Percentiles rank a stretch among this genome's conserved stretches.
phyloP scores from a whole-genome alignment of 2,329 filamentous ascomycete species.

The Tolypocladium album region DNA sequence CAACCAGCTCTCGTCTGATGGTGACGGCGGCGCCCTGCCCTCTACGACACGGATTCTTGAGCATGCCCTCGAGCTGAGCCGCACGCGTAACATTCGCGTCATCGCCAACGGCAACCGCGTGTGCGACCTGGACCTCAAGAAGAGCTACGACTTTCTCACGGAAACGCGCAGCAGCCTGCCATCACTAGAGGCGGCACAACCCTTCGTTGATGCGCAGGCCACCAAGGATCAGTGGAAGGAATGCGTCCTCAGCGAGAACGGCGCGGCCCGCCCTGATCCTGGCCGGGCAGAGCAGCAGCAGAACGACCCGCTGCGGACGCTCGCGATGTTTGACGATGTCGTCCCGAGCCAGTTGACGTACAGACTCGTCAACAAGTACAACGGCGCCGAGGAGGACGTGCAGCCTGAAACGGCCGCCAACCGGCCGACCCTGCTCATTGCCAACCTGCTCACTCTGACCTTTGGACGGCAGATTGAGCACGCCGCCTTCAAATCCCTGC shows the following conservation, averaged over 20 bases:
- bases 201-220: neutral
- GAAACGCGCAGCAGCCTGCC: neutral
- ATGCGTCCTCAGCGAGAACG: neutral
- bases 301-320: neutral
- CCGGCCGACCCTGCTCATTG: neutral
- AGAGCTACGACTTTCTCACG: neutral
- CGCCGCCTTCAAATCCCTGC: neutral
- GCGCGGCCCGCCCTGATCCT: neutral
- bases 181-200: neutral
- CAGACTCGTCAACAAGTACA: neutral
- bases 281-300: neutral
- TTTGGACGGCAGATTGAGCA: neutral
- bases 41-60: neutral
- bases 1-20: too few species aligned
- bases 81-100: neutral
- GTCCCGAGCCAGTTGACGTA: neutral
- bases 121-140: neutral
- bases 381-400: neutral
- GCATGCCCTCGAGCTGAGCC: neutral
- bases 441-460: neutral
- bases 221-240: neutral
- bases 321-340: neutral
- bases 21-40: neutral
- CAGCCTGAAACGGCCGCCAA: neutral
- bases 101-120: neutral